Conservation (phyloP, 495 filamentous ascomycete genomes). For the Letharia lupina region DNA sequence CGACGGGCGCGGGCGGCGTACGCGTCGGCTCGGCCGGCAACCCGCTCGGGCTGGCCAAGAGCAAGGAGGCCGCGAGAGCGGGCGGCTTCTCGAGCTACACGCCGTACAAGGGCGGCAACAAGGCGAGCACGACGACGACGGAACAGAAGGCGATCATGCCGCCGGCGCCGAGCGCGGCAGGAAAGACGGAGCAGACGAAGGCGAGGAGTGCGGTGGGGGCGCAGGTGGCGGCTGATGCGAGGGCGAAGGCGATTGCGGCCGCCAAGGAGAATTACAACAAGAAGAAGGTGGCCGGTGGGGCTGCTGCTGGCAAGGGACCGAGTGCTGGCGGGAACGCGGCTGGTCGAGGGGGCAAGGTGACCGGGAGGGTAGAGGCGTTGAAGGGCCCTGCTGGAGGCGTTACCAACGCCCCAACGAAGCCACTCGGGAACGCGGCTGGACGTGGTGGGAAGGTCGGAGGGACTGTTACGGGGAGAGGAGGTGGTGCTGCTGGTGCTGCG, state of each 20-base stretch:
- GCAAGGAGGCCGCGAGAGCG: slow-evolving; percentile 15
- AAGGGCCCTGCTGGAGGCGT: not conserved
- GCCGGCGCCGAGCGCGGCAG: not conserved
- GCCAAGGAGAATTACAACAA: not conserved
- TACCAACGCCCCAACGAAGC: not conserved
- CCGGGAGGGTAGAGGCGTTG: slow-evolving; percentile 7
- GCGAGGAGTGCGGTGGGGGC: slow-evolving; percentile 8
- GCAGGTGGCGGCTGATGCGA: slow-evolving; percentile 9
- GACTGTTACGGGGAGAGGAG: not conserved
- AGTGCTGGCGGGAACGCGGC: not conserved
- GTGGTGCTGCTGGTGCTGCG: not conserved
- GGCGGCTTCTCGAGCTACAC: slow-evolving; percentile 13
- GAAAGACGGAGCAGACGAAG: not conserved
- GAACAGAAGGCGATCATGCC: not conserved
- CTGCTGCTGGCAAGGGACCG: not conserved
- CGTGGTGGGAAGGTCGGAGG: slow-evolving; percentile 1
- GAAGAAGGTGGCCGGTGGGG: not conserved
- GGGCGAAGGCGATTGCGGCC: slow-evolving; percentile 4
- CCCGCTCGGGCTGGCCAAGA: slow-evolving; percentile 32
- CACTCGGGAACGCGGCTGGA: not conserved
- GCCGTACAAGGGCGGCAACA: not conserved
- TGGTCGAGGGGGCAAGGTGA: not conserved
- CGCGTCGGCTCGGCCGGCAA: slow-evolving; percentile 34
- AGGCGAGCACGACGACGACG: too few species aligned
- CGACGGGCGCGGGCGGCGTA: slow-evolving; percentile 32